Base-by-base conservation (phyloP, 495 filamentous ascomycete species). In the Podospora comata region DNA sequence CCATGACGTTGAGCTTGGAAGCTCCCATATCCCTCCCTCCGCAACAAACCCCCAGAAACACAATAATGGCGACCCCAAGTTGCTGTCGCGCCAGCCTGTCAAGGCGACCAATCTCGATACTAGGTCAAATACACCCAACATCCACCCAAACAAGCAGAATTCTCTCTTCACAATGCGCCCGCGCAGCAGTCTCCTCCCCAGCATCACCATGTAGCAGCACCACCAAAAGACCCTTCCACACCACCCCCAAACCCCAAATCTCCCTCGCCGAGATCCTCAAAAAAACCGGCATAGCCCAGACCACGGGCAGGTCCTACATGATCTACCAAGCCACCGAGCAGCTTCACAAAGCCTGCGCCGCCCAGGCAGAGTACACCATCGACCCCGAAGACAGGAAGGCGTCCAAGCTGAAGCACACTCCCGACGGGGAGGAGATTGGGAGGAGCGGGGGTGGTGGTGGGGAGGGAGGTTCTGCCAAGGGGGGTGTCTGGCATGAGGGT, bases 401-500 rank as follows among this genome's bases (percentile, higher is more conserved):
- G 2, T 79, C 74, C 5, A 82, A 85, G 28, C 79, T 92, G 39
- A 85, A 88, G 28, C 87, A 85, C 69, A 91, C 88, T 2, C 85
- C 83, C 39, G 85, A 87, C 28, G 92, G 90, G 0, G 90, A 93
- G 75, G 88, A 97, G 76, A 77, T 97, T 18, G 93, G 93, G 18
- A 82, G 88, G 30, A 89, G 89, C 16, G 83, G 83, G 32, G 88
- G 89, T 26, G 90, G 89, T 88, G 96, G 95, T 95, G 92, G 94
- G 78, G 78, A 88, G 74, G 86, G 93, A 11, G 11, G 34, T 39
- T 85, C 83, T 39, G 85, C 87, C 15, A 83, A 83, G 39, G 88
- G 89, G 16, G 87, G 89, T 30, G 90, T 89, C 88, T 97, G 95
- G 95, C 92, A 94, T 79, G 78, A 88, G 74, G 86, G 93, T 95